Base-by-base conservation (phyloP, 2,329 filamentous ascomycete genomes). In the Ceratocystis destructans region DNA sequence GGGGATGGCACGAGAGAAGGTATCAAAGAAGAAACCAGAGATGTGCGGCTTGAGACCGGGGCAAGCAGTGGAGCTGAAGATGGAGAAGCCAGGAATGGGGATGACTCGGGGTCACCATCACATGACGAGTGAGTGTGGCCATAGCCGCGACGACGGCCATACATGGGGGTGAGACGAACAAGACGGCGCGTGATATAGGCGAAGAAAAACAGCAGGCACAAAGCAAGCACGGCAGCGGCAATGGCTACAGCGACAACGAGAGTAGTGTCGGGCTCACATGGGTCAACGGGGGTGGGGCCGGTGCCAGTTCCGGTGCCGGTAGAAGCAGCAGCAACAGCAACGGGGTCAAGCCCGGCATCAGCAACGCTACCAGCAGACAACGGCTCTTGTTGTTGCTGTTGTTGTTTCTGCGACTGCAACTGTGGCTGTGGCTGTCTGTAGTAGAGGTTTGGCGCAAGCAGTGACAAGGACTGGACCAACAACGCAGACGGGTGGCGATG, bases 181-280 rank as follows among this genome's bases (percentile, higher is more conserved):
- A 57, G 53, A 22, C 53, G 22, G 17, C 7, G 37, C 10, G 22
- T 31, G 53, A 57, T 15, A 2, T 17, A 12, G 12, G 7, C 53
- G 17, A 57, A 57, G 5, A 57, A 22, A 6, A 57, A 28, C 53
- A 57, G 3, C 10, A 57, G 53, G 5, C 25, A 28, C 22, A 57
- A 28, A n/a, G 25, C n/a, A 59, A 62, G 1, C 31, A 57, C 20
- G 25, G 48, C 15, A 50, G 37, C 44, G 57, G 61, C 33, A 55
- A 61, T 50, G 46, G 61, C 22, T 62, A 48, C 20, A 50, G 61
- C 20, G 65, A 57, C 53, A 28, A 28, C 53, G 22, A 57, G 15
- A 33, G 53, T 17, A 15, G 53, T 57, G 25, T 57, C 25, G 17
- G 31, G 53, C 53, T 57, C 53, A 57, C 53, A 57, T 57, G 53